Base-by-base conservation (phyloP, 2,329 filamentous ascomycete genomes). In the Cercospora zeina region DNA sequence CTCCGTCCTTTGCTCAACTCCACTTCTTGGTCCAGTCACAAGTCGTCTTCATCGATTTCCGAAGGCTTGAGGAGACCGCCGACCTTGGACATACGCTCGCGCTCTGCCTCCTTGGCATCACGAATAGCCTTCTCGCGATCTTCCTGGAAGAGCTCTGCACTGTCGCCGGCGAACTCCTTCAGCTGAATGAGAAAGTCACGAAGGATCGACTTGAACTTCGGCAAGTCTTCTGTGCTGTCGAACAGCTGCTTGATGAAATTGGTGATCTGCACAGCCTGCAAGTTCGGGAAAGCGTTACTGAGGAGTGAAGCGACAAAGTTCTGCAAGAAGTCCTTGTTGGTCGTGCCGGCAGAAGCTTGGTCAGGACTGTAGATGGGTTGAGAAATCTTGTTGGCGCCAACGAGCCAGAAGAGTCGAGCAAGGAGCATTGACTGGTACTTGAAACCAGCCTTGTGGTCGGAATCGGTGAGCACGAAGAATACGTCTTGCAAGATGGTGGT, bases 371-470 rank as follows among this genome's bases (percentile, higher is more conserved):
- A 99, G 68, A 99, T 91, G 0, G 93, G 93, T 4, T 93, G 91
- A 72, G 91, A 88, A 62, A 99, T 92, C 83, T 96, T 97, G 59
- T 92, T 89, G 30, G 86, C 82, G 69, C 93, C 86, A n/a, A 97
- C 87, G 61, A 97, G 92, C 82, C 93, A 96, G 80, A 99, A 96
- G 85, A 99, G 93, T 73, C 93, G 90, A 71, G 95, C 92, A 64
- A 99, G 80, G 54, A 99, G 82, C 85, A 95, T 89, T 3, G 93
- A 93, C 79, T 99, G 95, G 8, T 93, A 95, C 83, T 99, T 99
- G 83, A 99, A 99, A 0, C 95, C 95, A 64, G 95, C 95, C 82
- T 99, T 99, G 83, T 99, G 95, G 71, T 99, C 95, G 64, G 89
- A 93, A 74, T 99, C 95, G 0, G 95, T 97, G 56, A 99, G 85